Percentiles rank a stretch among this genome's conserved stretches.
phyloP scores from a whole-genome alignment of 192 early-diverging fungal genomes.

The Chytriomyces sp. region DNA sequence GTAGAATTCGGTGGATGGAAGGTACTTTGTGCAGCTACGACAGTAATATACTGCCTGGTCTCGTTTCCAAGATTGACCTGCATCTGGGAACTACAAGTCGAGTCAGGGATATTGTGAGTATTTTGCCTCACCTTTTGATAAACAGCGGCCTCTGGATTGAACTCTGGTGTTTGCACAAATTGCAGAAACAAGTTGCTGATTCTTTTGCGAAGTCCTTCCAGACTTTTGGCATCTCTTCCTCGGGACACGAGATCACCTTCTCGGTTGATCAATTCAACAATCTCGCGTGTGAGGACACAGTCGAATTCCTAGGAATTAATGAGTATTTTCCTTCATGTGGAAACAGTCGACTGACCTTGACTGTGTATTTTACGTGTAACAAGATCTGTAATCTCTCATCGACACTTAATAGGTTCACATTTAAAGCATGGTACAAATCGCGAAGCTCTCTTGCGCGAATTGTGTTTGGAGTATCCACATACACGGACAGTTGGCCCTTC shows the following conservation, averaged over 20 bases:
- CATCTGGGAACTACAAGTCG: slow-evolving; percentile 49
- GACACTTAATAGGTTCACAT: slow-evolving; percentile 46
- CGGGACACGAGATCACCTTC: slow-evolving; percentile 62
- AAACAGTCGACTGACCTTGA: slow-evolving; percentile 37
- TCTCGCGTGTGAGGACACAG: slow-evolving; percentile 58
- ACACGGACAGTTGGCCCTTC: slow-evolving; percentile 17
- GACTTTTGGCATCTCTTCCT: slow-evolving; percentile 48
- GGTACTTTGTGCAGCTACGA: slow-evolving; percentile 56
- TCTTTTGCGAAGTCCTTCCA: slow-evolving; percentile 60
- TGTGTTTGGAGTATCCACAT: slow-evolving; percentile 61
- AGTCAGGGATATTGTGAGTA: slow-evolving; percentile 1
- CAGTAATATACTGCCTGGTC: slow-evolving; percentile 63
- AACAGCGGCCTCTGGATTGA: slow-evolving; percentile 57
- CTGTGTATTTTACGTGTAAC: slow-evolving; percentile 65
- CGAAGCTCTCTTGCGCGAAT: slow-evolving; percentile 61
- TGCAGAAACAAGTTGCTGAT: slow-evolving; percentile 60
- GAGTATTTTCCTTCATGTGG: not conserved
- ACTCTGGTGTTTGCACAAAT: slow-evolving; percentile 63
- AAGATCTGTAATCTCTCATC: slow-evolving; percentile 63
- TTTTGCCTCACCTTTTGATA: slow-evolving; percentile 45
- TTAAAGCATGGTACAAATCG: slow-evolving; percentile 62
- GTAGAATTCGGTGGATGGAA: slow-evolving; percentile 63
- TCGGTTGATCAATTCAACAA: slow-evolving; percentile 62
- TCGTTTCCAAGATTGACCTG: slow-evolving; percentile 54
- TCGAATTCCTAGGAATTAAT: slow-evolving; percentile 57